Evolutionary conservation across 2,329 filamentous ascomycete species (phyloP), one percentile per base, ranked within the genome.

Genomic region (Diaporthe sp.): DNA sequence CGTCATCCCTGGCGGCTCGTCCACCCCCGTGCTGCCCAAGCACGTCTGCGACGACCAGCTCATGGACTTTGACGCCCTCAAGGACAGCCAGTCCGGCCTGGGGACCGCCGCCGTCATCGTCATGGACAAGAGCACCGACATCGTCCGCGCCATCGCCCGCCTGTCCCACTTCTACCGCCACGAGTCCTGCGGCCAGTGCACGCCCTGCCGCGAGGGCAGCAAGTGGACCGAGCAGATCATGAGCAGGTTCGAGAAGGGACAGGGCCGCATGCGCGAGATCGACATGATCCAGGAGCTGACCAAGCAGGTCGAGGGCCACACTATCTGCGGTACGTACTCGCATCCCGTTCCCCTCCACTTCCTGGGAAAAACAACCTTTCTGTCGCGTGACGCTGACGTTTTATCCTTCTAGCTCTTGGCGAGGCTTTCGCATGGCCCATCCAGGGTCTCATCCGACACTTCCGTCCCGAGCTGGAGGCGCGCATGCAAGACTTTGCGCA

Each of bases 221-320:
- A 98, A 97, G 88, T 99, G 97, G 97, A 98, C 96, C 15, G 94
- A 97, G 86, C 96, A 99, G 89, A 98, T 99, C 85, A 98, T 99
- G 97, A 89, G 94, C 85, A 93, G 97, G 73, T 97, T 99, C 80
- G 95, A 97, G 88, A 94, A 94, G 84, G 97, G 97, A 75, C 92
- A 94, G 85, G 97, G 94, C 75, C 92, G 94, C 76, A 92, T 93
- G 84, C 91, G 97, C 76, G 97, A 99, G 87, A 99, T 99, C 83
- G 97, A 99, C 84, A 99, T 99, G 97, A 91, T 99, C 78, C 97
- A 98, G 88, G 97, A 99, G 88, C 88, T 99, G 79, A 99, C 97
- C 77, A 99, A 99, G 90, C 97, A 99, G 87, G 97, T 99, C 76
- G 97, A 99, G 88, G 97, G 97, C 15, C 97, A 99, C 88, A 98